Base-by-base conservation (phyloP, 495 filamentous ascomycete genomes). In the Amphirosellinia nigrospora region DNA sequence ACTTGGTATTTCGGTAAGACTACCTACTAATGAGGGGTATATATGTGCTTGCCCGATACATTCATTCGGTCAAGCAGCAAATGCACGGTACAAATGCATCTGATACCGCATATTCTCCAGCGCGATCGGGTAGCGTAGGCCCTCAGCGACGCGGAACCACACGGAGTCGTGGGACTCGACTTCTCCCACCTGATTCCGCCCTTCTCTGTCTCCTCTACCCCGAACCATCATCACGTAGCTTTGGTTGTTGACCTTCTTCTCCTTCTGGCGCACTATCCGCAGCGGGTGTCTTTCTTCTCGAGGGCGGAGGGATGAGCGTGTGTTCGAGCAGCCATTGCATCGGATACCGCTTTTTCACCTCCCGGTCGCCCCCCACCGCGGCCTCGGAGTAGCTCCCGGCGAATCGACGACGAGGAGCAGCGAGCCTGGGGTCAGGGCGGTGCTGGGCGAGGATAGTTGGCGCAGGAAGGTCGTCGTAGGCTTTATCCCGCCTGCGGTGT, bases 71-170 rank as follows among this genome's bases (percentile, higher is more conserved):
- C 39, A 59, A 59, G 38, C 34, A 30, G 60, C 16, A 39, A 1
- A 60, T 7, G 73, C 78, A 46, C 78, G 76, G 72, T 95, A 97
- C 11, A 97, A 74, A 84, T 96, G 93, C 72, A 97, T 83, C 80
- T 97, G 94, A 83, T 93, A 97, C 64, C 95, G 88, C 94, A 97
- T 97, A 79, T 97, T 91, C 82, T 98, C 95, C 79, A 98, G 82
- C 66, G 84, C 78, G 73, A 98, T 93, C 23, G 94, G 92, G 84
- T 97, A 98, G 50, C 84, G 81, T 70, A 98, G 79, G 21, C 80
- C 81, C 16, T 85, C 83, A 0, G 86, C 82, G 53, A 97, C 82
- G 52, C 94, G 87, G 81, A 94, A 98, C 96, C 95, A 98, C 39
- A 87, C 79, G 13, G 91, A 93, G 61, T 96, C 94, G 61, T 93